These are phyloP conservation scores for Albophoma yamanashiensis DNA, from an alignment of 2,329 filamentous ascomycete species.

Conservation along the genomic window DNA sequence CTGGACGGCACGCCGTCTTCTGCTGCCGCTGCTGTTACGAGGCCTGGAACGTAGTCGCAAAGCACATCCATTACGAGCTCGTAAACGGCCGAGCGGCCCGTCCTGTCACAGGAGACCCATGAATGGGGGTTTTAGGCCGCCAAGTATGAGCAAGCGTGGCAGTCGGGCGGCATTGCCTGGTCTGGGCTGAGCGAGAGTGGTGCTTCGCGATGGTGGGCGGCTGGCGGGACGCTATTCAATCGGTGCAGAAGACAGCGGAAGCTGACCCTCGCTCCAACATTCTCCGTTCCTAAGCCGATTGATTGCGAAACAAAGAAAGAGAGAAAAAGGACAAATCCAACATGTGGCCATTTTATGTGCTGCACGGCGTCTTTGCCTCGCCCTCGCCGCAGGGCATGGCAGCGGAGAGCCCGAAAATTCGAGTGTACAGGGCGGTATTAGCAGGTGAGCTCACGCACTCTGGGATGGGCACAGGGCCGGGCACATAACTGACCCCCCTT, in stretches of 20 bases:
- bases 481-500: conserved; percentile 25
- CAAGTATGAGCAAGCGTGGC: neutral
- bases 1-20: neutral
- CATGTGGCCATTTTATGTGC: neutral
- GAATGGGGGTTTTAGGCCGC: neutral
- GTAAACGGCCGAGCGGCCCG: neutral
- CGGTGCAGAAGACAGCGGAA: neutral
- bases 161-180: neutral
- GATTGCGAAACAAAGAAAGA: neutral
- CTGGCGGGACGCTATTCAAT: neutral
- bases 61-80: neutral
- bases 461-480: neutral
- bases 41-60: neutral
- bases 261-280: neutral
- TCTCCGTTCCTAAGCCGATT: neutral
- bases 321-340: neutral
- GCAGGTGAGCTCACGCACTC: neutral
- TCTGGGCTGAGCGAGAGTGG: neutral
- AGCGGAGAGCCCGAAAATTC: neutral
- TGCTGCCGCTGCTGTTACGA: neutral
- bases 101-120: neutral
- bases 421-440: neutral
- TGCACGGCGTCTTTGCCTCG: neutral
- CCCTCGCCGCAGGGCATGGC: neutral
- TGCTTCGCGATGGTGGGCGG: neutral